These are phyloP conservation scores for Lentinus tigrinus DNA, from an alignment of 768 basidiomycete species.

Conservation along the genomic window DNA sequence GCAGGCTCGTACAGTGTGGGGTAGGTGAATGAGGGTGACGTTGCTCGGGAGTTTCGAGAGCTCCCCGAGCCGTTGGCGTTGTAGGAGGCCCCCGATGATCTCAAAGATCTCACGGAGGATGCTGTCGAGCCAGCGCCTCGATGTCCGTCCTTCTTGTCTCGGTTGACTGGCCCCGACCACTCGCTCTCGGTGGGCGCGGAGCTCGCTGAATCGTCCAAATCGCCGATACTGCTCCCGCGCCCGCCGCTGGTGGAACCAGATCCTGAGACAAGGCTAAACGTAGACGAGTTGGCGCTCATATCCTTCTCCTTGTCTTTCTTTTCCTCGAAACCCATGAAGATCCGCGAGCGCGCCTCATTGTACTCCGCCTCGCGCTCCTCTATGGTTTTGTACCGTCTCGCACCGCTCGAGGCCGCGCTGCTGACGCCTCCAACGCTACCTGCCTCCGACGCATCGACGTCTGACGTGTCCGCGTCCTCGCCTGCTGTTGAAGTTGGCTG, in stretches of 20 bases:
- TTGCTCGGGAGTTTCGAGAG: constrained; percentile 70
- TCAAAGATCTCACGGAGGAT: constrained; percentile 55
- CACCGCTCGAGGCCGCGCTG: constrained; percentile 52
- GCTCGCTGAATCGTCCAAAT: constrained; percentile 66
- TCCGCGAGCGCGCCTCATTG: constrained; percentile 80
- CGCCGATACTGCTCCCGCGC: constrained; percentile 60
- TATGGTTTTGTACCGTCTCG: constrained; percentile 74
- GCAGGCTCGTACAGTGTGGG: constrained; percentile 69
- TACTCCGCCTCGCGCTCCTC: constrained; percentile 90
- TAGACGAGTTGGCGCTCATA: constrained; percentile 75
- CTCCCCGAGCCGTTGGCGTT: constrained; percentile 54
- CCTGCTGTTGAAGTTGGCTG: constrained; percentile 70
- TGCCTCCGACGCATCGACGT: constrained; percentile 76
- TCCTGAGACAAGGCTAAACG: constrained; percentile 66
- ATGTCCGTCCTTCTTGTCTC: constrained; percentile 56
- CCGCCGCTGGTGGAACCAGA: constrained; percentile 57
- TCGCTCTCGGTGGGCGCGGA: constrained; percentile 81
- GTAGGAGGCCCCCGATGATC: constrained; percentile 48
- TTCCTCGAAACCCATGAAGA: constrained; percentile 83
- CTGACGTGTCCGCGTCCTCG: constrained; percentile 76
- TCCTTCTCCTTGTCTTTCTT: constrained; percentile 62
- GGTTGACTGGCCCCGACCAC: constrained; percentile 61
- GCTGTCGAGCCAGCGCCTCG: constrained; percentile 47
- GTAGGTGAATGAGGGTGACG: constrained; percentile 77
- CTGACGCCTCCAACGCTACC: constrained; percentile 78